phyloP scores from a whole-genome alignment of 2,329 filamentous ascomycete genomes.

The Ophiostoma quercus region DNA sequence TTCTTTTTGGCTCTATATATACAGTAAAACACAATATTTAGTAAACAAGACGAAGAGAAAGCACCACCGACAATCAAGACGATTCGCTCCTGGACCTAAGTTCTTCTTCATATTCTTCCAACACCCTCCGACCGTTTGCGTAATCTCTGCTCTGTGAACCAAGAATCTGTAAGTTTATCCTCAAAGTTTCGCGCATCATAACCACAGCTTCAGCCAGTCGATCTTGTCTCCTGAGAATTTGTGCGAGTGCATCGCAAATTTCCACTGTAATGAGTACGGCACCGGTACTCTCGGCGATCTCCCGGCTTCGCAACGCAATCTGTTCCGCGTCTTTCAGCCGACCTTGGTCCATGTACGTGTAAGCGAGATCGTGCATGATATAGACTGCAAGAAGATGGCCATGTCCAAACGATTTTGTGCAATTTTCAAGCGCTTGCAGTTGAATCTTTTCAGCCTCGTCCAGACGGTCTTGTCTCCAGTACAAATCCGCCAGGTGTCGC shows the following conservation, averaged over 20 bases:
- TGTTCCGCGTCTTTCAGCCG: background rate
- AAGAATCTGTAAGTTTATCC: background rate
- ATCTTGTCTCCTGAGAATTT: background rate
- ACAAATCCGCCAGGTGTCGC: background rate
- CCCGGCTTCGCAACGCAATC: background rate
- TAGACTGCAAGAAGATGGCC: background rate
- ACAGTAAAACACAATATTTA: no score
- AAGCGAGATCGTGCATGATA: background rate
- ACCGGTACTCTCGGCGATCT: background rate
- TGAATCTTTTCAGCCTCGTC: background rate
- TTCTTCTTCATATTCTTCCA: background rate
- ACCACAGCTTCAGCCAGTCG: background rate
- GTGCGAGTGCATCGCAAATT: background rate
- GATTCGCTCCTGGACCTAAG: background rate
- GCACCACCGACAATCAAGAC: background rate
- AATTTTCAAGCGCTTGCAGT: background rate
- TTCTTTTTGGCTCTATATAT: no score
- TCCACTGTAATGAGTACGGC: background rate
- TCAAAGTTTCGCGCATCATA: background rate
- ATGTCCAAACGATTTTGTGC: background rate
- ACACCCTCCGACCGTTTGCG: accelerated
- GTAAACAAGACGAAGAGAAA: background rate
- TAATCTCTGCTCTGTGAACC: background rate
- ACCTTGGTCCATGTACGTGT: background rate
- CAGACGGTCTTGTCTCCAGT: background rate